These are phyloP conservation scores for Termitomyces sp. DNA, from an alignment of 1,284 basidiomycete genomes.

Conservation along the genomic window DNA sequence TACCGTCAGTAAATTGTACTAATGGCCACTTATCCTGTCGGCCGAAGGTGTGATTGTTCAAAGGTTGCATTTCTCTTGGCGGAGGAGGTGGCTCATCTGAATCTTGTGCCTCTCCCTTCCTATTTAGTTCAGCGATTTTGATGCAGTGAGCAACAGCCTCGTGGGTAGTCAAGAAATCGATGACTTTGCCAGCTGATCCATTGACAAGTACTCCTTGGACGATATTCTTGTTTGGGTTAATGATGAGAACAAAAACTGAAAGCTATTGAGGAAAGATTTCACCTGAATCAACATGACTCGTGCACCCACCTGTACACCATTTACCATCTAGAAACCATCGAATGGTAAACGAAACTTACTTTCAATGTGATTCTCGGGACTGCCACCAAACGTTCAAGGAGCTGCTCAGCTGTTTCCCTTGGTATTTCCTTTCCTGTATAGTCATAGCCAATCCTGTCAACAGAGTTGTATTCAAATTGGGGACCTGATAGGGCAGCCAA, in stretches of 20 bases:
- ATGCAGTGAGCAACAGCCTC: conserved; percentile 29
- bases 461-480: conserved; percentile 29
- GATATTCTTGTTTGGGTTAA: conserved; percentile 31
- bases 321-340: neutral
- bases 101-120: neutral
- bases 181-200: conserved; percentile 70
- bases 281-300: conserved; percentile 54
- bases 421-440: conserved; percentile 23
- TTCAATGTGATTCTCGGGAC: conserved; percentile 26
- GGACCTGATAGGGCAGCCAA: conserved; percentile 41
- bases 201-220: conserved; percentile 76
- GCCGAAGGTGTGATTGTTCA: conserved; percentile 25
- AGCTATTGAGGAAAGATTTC: neutral
- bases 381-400: conserved; percentile 30
- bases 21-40: conserved; percentile 42
- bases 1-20: conserved; percentile 45
- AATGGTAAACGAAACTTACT: conserved; percentile 17
- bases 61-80: conserved; percentile 12
- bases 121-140: conserved; percentile 19
- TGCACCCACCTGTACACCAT: conserved; percentile 35
- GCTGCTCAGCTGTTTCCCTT: conserved; percentile 14
- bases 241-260: neutral
- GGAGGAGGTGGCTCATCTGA: neutral
- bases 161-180: conserved; percentile 49
- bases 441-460: conserved; percentile 31